phyloP scores from a whole-genome alignment of 2,329 filamentous ascomycete genomes.

The Chaetomiaceae sp. region DNA sequence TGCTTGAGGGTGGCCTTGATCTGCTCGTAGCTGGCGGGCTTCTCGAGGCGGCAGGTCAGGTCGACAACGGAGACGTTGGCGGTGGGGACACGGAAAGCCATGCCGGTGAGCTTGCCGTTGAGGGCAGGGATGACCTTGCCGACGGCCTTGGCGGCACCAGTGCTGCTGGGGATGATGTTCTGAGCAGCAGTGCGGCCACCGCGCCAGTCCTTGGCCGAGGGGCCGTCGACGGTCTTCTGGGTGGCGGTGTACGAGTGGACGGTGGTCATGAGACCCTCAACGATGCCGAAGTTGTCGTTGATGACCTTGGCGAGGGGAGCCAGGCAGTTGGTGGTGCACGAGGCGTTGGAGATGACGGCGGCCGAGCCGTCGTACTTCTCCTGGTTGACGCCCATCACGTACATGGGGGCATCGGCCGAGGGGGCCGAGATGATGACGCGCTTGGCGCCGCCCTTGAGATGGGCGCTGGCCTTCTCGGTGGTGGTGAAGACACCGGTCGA shows the following conservation, averaged over 20 bases:
- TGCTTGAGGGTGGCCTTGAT: constrained; percentile 93
- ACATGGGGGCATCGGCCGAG: constrained; percentile 97
- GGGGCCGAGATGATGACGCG: constrained; percentile 93
- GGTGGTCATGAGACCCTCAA: constrained; percentile 99
- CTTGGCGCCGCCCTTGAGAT: constrained; percentile 96
- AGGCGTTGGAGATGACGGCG: constrained; percentile 96
- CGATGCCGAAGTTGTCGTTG: constrained; percentile 95
- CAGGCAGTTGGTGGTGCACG: constrained; percentile 99
- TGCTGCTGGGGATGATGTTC: constrained; percentile 99
- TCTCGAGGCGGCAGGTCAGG: constrained; percentile 90
- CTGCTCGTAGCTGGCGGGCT: constrained; percentile 78
- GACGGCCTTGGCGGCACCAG: constrained; percentile 99
- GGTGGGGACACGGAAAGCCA: constrained; percentile 99
- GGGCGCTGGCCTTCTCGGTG: constrained; percentile 87
- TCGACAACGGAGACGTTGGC: constrained; percentile 99
- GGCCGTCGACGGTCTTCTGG: constrained; percentile 98
- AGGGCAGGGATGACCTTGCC: constrained; percentile 98
- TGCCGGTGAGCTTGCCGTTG: constrained; percentile 99
- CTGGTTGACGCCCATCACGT: constrained; percentile 99
- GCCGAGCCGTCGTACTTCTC: constrained; percentile 85
- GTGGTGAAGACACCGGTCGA: constrained; percentile 99
- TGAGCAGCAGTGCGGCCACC: constrained; percentile 97
- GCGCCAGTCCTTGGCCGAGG: constrained; percentile 98
- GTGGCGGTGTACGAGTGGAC: constrained; percentile 99
- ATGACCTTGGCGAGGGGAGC: constrained; percentile 99